Percentiles rank a stretch among this genome's conserved stretches.
phyloP scores from a whole-genome alignment of 805 yeast species.

The Cyberlindnera veronae region DNA sequence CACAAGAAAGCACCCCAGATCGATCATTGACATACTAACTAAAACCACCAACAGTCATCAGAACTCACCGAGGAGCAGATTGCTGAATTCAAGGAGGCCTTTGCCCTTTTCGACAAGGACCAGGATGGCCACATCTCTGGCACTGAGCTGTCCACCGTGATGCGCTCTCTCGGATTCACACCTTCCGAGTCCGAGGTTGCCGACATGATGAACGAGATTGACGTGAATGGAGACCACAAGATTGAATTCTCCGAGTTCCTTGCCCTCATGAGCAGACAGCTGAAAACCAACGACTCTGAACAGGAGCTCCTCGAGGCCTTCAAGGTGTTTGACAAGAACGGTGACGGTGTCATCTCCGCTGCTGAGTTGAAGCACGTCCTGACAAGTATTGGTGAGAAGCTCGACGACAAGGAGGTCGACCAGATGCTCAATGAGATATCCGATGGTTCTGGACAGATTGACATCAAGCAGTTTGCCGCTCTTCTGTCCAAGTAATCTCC shows the following conservation, averaged over 20 bases:
- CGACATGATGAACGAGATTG: slow-evolving; percentile 96
- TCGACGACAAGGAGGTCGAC: slow-evolving; percentile 94
- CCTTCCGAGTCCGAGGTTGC: slow-evolving; percentile 95
- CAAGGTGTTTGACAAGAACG: slow-evolving; percentile 92
- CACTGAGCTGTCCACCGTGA: slow-evolving; percentile 93
- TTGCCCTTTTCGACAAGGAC: slow-evolving; percentile 93
- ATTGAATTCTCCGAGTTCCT: slow-evolving; percentile 80
- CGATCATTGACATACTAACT: slow-evolving; percentile 8
- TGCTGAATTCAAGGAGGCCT: slow-evolving; percentile 96
- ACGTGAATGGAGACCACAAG: slow-evolving; percentile 89
- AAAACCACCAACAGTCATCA: slow-evolving; percentile 35
- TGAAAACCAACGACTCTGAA: slow-evolving; percentile 95
- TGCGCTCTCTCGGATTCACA: slow-evolving; percentile 98
- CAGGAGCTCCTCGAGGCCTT: slow-evolving; percentile 97
- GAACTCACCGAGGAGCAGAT: slow-evolving; percentile 95
- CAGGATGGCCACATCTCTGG: slow-evolving; percentile 96
- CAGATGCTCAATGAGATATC: slow-evolving; percentile 96
- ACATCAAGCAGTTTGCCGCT: slow-evolving; percentile 94
- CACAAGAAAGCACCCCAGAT: too few relatives aligned
- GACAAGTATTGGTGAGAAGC: slow-evolving; percentile 95
- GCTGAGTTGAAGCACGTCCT: slow-evolving; percentile 96
- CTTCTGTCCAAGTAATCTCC: slow-evolving; percentile 80
- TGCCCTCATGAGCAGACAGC: slow-evolving; percentile 77
- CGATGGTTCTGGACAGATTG: slow-evolving; percentile 95
- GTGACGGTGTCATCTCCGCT: slow-evolving; percentile 95